Base-by-base conservation (phyloP, 2,329 filamentous ascomycete genomes). In the Monilinia polystroma region DNA sequence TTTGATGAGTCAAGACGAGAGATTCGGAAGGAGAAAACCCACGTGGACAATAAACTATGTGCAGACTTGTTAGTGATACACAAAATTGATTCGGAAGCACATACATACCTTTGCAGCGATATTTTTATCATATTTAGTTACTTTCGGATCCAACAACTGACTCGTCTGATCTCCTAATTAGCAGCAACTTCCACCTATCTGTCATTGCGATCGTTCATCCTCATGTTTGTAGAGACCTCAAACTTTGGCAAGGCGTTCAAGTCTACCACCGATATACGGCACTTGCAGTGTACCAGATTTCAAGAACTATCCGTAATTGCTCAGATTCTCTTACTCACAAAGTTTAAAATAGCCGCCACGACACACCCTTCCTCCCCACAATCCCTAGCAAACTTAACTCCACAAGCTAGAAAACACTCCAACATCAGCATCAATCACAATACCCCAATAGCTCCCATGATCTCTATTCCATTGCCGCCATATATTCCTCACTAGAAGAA, bases 291-390 rank as follows among this genome's bases (percentile, higher is more conserved):
- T 35, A 56, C 4, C 10, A 32, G 3, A 47, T 26, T 23, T 5
- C 12, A 38, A 23, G n/a, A 16, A 18, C 2, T 7, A 26, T 49
- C n/a, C n/a, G 1, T n/a, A 58, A 32, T 1, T 29, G 2, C 53
- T 43, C 14, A 5, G 10, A 47, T 38, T 3, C 2, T 49, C 7
- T 10, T 35, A 69, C 73, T 70, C 56, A 76, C 75, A 73, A 75
- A 76, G 69, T 76, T 76, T 41, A 64, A 63, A 66, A 77, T 73
- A 38, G 73, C 73, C 4, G 78, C 84, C 66, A 90, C 82, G 56
- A 90, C 80, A 77, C 87, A 90, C n/a, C 86, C 87, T 14, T 77
- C 79, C 12, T 77, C 79, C 70, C 87, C 84, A 79, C 87, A 90
- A 78, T 90, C 87, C 64, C 87, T 83, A 32, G 80, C 78, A 67